Conservation (phyloP, 2,329 filamentous ascomycete species). For the Raffaelea arxii region DNA sequence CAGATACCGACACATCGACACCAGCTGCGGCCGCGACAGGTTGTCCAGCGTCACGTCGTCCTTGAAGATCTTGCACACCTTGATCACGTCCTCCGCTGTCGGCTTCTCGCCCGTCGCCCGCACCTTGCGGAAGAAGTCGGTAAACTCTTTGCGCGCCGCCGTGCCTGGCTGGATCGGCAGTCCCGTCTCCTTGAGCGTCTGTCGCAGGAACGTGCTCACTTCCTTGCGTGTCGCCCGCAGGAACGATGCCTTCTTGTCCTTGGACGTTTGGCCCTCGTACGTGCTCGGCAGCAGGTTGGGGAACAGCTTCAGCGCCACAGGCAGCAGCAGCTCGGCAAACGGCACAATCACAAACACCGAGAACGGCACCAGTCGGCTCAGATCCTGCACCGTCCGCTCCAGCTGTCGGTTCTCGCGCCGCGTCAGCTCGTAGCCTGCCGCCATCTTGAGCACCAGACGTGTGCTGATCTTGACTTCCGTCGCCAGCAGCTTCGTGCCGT, state of each 20-base stretch:
- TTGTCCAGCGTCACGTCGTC: constrained; percentile 97
- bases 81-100: constrained; percentile 85
- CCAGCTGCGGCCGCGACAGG: constrained; percentile 85
- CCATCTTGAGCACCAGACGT: constrained; percentile 90
- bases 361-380: constrained; percentile 87
- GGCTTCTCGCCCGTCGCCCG: constrained; percentile 84
- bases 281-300: constrained; percentile 96
- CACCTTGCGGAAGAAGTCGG: constrained; percentile 95
- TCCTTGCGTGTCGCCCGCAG: constrained; percentile 84
- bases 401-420: constrained; percentile 89
- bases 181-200: constrained; percentile 87
- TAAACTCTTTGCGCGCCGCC: constrained; percentile 86
- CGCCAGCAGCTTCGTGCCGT: constrained; percentile 89
- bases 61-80: constrained; percentile 98
- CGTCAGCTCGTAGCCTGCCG: constrained; percentile 91
- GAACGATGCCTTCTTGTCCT: constrained; percentile 75
- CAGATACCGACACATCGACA: constrained; percentile 98
- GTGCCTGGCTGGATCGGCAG: constrained; percentile 76
- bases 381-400: constrained; percentile 84
- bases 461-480: constrained; percentile 91
- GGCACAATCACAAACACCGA: constrained; percentile 96
- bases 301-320: constrained; percentile 87
- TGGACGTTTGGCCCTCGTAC: constrained; percentile 84
- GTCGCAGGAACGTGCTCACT: constrained; percentile 80
- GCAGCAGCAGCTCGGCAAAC: constrained; percentile 86